A percentile compares a stretch with the other conserved stretches of the same genome.
These are phyloP conservation scores for Yarrowia sp. DNA, from an alignment of 805 yeast genomes.

Conservation along the genomic window DNA sequence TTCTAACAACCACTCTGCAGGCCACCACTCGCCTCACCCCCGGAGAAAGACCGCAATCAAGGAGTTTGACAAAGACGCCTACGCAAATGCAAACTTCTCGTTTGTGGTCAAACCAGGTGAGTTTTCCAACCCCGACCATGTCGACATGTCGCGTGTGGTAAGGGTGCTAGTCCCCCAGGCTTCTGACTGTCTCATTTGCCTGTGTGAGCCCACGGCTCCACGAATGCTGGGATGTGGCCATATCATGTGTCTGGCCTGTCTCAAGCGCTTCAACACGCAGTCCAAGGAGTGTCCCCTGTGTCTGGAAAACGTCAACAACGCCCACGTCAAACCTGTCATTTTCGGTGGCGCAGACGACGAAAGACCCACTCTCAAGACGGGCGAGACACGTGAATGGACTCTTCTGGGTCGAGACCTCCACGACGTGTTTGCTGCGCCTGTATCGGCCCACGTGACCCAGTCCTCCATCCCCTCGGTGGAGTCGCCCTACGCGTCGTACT, in stretches of 20 bases:
- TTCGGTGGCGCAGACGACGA: conserved; percentile 48
- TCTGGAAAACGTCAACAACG: conserved; percentile 51
- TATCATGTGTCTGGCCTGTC: conserved; percentile 78
- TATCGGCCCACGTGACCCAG: conserved; percentile 2
- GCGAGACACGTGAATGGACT: conserved; percentile 55
- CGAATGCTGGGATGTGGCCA: conserved; percentile 96
- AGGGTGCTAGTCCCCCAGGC: conserved; percentile 73
- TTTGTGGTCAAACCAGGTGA: conserved; percentile 70
- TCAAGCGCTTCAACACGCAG: conserved; percentile 62
- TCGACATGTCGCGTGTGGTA: conserved; percentile 57
- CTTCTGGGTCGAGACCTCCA: conserved; percentile 52
- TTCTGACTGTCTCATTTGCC: conserved; percentile 83
- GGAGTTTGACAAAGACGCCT: conserved; percentile 34
- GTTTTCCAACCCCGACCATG: conserved; percentile 58
- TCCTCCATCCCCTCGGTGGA: conserved; percentile 7
- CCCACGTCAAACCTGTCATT: conserved; percentile 65
- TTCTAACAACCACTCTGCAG: neutral
- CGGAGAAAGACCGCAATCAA: neutral
- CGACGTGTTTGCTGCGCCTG: conserved; percentile 31
- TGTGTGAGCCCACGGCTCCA: conserved; percentile 85
- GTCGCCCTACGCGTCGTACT: conserved; percentile 40
- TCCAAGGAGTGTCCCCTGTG: conserved; percentile 79
- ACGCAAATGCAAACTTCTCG: conserved; percentile 76
- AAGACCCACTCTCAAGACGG: conserved; percentile 52
- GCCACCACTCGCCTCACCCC: conserved; percentile 23